Evolutionary conservation across 805 yeast species (phyloP).

Genomic region (Candida koratica): DNA sequence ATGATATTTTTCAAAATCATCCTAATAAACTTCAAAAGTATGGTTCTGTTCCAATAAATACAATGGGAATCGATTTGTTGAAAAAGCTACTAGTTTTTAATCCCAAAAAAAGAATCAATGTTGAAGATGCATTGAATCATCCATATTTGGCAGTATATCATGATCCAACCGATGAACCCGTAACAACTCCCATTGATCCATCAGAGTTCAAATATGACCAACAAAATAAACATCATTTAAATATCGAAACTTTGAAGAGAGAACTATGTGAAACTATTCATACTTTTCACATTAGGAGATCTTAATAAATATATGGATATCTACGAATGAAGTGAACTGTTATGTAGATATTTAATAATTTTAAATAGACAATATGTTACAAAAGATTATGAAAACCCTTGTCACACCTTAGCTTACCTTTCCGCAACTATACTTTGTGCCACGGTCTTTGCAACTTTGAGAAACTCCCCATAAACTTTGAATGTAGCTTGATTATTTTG

Average conservation of each 20-base stretch:
- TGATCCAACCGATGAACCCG: conserved; percentile 33
- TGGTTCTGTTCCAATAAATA: conserved; percentile 18
- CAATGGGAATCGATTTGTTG: conserved; percentile 30
- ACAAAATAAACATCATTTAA: conserved; percentile 1
- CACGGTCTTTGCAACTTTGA: too few relatives aligned
- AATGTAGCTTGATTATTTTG: too few relatives aligned
- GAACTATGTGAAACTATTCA: conserved; percentile 7
- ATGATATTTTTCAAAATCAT: conserved; percentile 18
- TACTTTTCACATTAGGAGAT: neutral
- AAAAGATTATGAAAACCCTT: too few relatives aligned
- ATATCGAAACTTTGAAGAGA: conserved; percentile 2
- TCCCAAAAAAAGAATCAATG: conserved; percentile 79
- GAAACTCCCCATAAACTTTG: too few relatives aligned
- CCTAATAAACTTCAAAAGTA: conserved; percentile 18
- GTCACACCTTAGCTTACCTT: too few relatives aligned
- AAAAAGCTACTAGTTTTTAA: conserved; percentile 80
- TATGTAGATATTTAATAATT: too few relatives aligned
- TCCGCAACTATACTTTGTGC: too few relatives aligned
- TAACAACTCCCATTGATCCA: conserved; percentile 19
- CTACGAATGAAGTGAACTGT: too few relatives aligned
- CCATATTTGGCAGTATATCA: conserved; percentile 87
- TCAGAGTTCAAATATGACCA: conserved; percentile 33
- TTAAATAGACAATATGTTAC: too few relatives aligned
- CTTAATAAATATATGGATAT: too few relatives aligned
- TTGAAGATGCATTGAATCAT: conserved; percentile 82